Evolutionary conservation across 768 basidiomycete genomes (phyloP).

Genomic region (Xerocomus brunneocitrinus): DNA sequence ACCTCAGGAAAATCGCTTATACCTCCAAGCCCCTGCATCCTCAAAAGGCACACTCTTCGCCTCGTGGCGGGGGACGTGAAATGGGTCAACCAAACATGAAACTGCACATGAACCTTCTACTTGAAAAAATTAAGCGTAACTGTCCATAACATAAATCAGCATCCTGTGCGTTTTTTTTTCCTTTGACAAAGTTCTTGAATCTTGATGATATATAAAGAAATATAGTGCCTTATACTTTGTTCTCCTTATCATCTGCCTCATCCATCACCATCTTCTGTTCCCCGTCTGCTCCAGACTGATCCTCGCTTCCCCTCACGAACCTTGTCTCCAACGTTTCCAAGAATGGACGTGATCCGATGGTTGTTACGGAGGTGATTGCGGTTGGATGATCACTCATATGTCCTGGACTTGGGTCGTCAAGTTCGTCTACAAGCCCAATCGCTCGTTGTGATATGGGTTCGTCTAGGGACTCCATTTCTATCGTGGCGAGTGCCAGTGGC

Average conservation of each 20-base stretch:
- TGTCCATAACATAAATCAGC: constrained; percentile 28
- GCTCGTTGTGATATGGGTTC: constrained; percentile 40
- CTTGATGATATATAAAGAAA: constrained; percentile 3
- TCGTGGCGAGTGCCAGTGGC: constrained; percentile 50
- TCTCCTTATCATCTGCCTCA: constrained; percentile 47
- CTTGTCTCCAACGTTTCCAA: constrained; percentile 55
- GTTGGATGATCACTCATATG: constrained; percentile 81
- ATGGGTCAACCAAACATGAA: constrained; percentile 73
- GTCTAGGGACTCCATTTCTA: constrained; percentile 36
- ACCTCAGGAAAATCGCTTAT: constrained; percentile 61
- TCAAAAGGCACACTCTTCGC: constrained; percentile 46
- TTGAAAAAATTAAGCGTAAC: constrained; percentile 79
- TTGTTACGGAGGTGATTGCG: constrained; percentile 62
- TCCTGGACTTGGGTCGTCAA: constrained; percentile 80
- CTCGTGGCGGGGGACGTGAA: constrained; percentile 24
- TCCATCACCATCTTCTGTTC: constrained; percentile 38
- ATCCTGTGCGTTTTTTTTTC: constrained; percentile 2
- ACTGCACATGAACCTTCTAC: constrained; percentile 78
- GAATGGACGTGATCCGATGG: constrained; percentile 42
- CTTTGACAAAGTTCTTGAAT: not conserved
- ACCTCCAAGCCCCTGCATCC: constrained; percentile 53
- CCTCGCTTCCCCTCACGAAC: constrained; percentile 51
- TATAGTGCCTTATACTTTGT: constrained; percentile 40
- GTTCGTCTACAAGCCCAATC: constrained; percentile 77
- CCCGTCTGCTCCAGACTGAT: constrained; percentile 22